These are phyloP conservation scores for Chlorella ohadii DNA, from an alignment of 139 green algal genomes.

Conservation along the genomic window DNA sequence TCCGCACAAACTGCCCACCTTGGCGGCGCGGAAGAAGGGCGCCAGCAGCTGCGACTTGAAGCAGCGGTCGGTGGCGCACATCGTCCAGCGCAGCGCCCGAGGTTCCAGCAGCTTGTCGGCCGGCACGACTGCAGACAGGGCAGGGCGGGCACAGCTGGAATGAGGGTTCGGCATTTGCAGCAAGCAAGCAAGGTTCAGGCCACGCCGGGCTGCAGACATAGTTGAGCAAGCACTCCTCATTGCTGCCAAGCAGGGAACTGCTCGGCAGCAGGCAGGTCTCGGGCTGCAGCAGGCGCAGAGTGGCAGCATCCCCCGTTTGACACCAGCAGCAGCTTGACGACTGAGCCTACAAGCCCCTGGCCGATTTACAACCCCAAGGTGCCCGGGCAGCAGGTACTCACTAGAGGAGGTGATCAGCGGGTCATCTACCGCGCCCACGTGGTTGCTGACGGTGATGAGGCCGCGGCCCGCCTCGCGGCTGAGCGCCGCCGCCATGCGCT, in stretches of 20 bases:
- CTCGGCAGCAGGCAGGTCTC: no score
- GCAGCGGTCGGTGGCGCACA: conserved; percentile 93
- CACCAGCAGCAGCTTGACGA: no score
- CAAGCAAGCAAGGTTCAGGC: no score
- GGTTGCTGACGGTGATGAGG: conserved; percentile 91
- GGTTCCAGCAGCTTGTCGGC: conserved; percentile 50
- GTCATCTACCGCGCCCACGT: conserved; percentile 90
- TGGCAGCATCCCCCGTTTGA: no score
- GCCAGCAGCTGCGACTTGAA: conserved; percentile 74
- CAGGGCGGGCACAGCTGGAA: background rate
- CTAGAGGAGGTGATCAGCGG: conserved; percentile 73
- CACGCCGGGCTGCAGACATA: no score
- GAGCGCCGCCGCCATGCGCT: conserved; percentile 65
- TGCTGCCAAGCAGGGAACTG: no score
- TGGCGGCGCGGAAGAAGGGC: conserved; percentile 82
- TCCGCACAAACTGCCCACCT: conserved; percentile 43
- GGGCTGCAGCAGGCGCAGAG: no score
- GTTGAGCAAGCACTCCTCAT: no score
- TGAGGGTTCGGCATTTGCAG: background rate
- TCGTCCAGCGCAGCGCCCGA: conserved; percentile 75
- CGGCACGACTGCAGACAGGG: conserved; percentile 67
- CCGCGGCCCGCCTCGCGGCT: conserved; percentile 49
- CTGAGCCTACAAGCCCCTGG: no score
- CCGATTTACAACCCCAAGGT: no score
- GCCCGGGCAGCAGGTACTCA: conserved; percentile 2